Evolutionary conservation across 148 eudicot genomes (phyloP), one percentile per base, ranked within the genome.

Genomic region (Spergularia marina): DNA sequence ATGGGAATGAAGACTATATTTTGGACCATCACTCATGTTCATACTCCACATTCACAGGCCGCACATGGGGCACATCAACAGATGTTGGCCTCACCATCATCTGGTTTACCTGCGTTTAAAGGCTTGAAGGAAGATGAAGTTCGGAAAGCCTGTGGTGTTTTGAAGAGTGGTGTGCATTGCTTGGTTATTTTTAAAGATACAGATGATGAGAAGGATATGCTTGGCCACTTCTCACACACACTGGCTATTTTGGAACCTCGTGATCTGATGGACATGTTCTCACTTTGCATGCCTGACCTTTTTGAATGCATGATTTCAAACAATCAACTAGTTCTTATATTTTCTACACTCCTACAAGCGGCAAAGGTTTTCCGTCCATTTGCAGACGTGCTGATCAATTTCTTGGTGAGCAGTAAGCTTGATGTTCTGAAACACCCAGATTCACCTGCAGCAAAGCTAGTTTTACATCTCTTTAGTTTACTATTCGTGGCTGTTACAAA

Each of bases 41-140:
- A 95, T 84, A 78, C 89, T 74, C 94, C 97, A 9, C 91, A 91
- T 68, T 84, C 96, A 53, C 99, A 92, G 97, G 98, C 92, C 69
- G 77, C 91, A 16, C 98, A 94, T 77, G 98, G 93, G 76, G 82
- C 89, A 56, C 91, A 93, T 82, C 87, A 88, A 18, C 98, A 95
- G 74, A 84, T 84, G 85, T 83, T 87, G 79, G 91, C 84, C 39
- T 78, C 91, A 49, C 78, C 90, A 34, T 63, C 96, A 59, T 75
- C 97, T 75, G 87, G 85, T 80, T 74, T 87, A 64, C 84, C 88
- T 72, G 85, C 88, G 36, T 88, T 90, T 70, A 95, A 92, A 85
- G 99, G 99, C 77, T 83, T 95, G 96, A 87, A 87, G 84, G 99
- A 95, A 88, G 97, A 95, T 58, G 99, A 95, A 96, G 97, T 95